Base-by-base conservation (phyloP, 2,329 filamentous ascomycete genomes). In the Ascochyta viciae-villosae region DNA sequence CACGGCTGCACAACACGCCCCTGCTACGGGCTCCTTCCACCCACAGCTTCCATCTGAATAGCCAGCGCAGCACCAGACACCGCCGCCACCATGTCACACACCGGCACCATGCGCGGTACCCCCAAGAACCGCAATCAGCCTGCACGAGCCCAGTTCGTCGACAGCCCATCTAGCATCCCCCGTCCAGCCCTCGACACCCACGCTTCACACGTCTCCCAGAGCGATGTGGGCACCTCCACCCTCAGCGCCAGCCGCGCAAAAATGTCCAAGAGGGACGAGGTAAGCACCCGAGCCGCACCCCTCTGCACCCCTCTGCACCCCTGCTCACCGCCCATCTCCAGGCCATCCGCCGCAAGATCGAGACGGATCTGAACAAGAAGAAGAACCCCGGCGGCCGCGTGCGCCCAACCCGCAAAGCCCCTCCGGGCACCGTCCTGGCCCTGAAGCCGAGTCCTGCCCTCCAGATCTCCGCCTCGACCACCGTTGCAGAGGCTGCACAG, bases 351-450 rank as follows among this genome's bases (percentile, higher is more conserved):
- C 88, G 88, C 73, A 98, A 97, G 82, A 89, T 99, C 83, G 95
- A 99, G 82, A 94, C 86, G 73, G 95, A 99, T 76, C 89, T 99
- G 80, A 96, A 87, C 85, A 98, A 98, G 83, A 98, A 98, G 87
- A 96, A 92, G 80, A 87, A 92, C 73, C 85, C 87, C 59, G 87
- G 88, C 63, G 84, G 86, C 67, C 89, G 92, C 68, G 89, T 92
- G 65, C 88, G 92, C 66, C 90, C 91, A 72, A 90, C 89, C 59
- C 90, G 93, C 75, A 98, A 97, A 82, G 94, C 94, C 54, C 94
- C 95, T 57, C 95, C 95, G 2, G 95, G 95, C 66, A 97, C 94
- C 53, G 95, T 99, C 58, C 89, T 99, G 58, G 92, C 95, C 70
- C 85, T 99, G 62, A 96, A 96, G 79, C 95, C 95, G 50, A 97